phyloP scores from a whole-genome alignment of 495 filamentous ascomycete genomes.

The Trichocladium antarcticum region DNA sequence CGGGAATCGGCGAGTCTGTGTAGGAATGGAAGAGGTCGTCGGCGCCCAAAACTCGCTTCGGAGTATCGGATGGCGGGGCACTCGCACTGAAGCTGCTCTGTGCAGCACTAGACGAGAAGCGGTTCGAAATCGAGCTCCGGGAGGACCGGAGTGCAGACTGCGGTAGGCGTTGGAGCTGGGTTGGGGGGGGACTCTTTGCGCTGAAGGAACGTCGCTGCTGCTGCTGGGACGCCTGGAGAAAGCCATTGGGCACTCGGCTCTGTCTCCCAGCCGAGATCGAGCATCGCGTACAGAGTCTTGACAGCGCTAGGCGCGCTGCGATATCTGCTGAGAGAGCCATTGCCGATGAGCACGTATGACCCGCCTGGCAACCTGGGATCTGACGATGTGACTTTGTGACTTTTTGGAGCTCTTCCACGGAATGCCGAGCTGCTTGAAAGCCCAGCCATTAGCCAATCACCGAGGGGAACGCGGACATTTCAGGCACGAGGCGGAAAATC shows the following conservation, averaged over 20 bases:
- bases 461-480: too few relatives aligned
- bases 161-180: not conserved
- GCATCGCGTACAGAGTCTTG: conserved; percentile 23
- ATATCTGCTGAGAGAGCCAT: conserved; percentile 25
- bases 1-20: conserved; percentile 72
- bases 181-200: conserved; percentile 6
- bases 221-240: conserved; percentile 12
- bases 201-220: conserved; percentile 14
- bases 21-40: conserved; percentile 91
- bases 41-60: conserved; percentile 45
- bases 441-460: too few relatives aligned
- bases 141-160: not conserved
- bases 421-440: too few relatives aligned
- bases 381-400: not conserved
- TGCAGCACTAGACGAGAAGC: conserved; percentile 15
- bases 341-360: not conserved
- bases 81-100: conserved; percentile 8
- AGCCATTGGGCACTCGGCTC: conserved; percentile 10
- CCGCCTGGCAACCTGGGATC: not conserved
- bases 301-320: conserved; percentile 22
- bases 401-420: too few relatives aligned
- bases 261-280: conserved; percentile 14
- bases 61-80: not conserved
- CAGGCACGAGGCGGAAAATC: too few relatives aligned
- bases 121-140: conserved; percentile 7